Evolutionary conservation across 192 early-diverging fungal species (phyloP), one percentile per base, ranked within the genome.

Genomic region (Coemansia guatemalensis): DNA sequence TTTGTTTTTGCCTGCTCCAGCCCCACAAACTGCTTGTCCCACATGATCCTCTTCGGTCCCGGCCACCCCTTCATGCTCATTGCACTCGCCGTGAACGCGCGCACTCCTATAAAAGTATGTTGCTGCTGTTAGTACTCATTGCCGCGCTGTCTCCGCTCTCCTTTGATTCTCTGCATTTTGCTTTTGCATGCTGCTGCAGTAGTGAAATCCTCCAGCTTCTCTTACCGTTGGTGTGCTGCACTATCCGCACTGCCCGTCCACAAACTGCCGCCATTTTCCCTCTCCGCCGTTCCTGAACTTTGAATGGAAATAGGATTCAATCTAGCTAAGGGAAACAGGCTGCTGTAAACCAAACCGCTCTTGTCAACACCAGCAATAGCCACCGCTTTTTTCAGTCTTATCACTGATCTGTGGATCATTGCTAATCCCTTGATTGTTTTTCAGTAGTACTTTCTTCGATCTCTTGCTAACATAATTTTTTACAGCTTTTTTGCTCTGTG

Each of bases 81-180:
- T 11, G 48, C 41, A 5, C 39, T 56, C 24, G 35, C 53, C 9
- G 62, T 26, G 20, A 64, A 64, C 25, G 53, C 18, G 17, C 62
- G 62, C 9, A 8, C 27, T n/a, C 62, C 62, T 64, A 64, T 23
- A n/a, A n/a, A n/a, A n/a, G n/a, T n/a, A n/a, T 44, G 39, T 44
- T 44, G 39, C 9, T 6, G 14, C 9, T 44, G 39, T 44, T 44
- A 44, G 39, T 44, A 44, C 39, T 44, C 39, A 12, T 44, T 17
- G 39, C 14, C 39, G 17, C 14, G 14, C 14, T 17, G 14, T 12
- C 17, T 44, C 39, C 39, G 14, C 14, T 2, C 1, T 17, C 39
- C 14, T 44, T 17, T 44, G 39, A 44, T 44, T 44, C 39, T 0
- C 39, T 17, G 39, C 39, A 44, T 44, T 44, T 44, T 44, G 39